Conservation (phyloP, 345 rosid species). For the Lenwebbia sp. region DNA sequence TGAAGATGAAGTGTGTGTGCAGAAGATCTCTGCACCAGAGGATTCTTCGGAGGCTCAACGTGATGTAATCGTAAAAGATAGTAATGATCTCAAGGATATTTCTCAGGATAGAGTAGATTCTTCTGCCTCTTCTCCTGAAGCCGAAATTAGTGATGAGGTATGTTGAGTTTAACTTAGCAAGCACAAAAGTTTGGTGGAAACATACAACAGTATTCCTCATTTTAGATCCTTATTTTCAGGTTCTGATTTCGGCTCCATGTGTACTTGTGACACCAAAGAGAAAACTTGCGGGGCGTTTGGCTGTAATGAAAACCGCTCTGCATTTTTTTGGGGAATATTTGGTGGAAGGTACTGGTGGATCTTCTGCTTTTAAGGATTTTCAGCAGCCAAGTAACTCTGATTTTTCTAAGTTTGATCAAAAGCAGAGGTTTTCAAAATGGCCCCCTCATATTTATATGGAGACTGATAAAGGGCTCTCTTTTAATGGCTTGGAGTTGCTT, state of each 20-base stretch:
- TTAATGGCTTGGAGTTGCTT: conserved; percentile 26
- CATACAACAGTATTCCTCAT: not conserved
- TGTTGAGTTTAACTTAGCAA: not conserved
- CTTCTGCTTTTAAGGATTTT: conserved; percentile 72
- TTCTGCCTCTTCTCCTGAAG: conserved; percentile 48
- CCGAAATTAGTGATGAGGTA: conserved; percentile 59
- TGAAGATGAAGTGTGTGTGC: conserved; percentile 39
- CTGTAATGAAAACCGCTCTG: conserved; percentile 72
- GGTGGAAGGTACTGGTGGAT: conserved; percentile 91
- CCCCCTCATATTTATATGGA: conserved; percentile 25
- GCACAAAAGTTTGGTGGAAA: conserved; percentile 1
- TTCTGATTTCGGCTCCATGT: conserved; percentile 63
- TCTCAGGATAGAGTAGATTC: conserved; percentile 46
- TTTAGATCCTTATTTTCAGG: conserved; percentile 36
- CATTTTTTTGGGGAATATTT: conserved; percentile 87
- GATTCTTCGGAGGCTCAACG: conserved; percentile 32
- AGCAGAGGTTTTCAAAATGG: conserved; percentile 49
- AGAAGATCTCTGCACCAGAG: conserved; percentile 28
- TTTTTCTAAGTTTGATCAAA: conserved; percentile 44
- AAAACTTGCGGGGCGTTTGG: conserved; percentile 80
- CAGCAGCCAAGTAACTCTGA: conserved; percentile 36
- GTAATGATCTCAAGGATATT: conserved; percentile 47
- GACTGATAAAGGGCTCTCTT: conserved; percentile 31
- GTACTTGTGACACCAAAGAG: conserved; percentile 87
- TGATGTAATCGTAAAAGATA: conserved; percentile 37